phyloP scores from a whole-genome alignment of 257 asterid species.

The Nicotiana tabacum region DNA sequence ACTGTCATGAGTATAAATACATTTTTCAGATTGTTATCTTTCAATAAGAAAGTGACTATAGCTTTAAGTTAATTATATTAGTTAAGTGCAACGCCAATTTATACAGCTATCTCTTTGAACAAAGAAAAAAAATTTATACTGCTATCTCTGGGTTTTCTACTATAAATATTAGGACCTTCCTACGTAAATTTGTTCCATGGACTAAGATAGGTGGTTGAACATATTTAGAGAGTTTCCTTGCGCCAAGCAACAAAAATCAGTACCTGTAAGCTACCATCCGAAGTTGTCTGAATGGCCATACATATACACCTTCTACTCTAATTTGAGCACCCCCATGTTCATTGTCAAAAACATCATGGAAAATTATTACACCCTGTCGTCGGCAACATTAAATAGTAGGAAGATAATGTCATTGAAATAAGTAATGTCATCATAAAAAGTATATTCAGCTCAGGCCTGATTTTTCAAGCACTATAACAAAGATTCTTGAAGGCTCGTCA shows the following conservation, averaged over 20 bases:
- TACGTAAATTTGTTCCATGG: neutral
- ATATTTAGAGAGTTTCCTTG: neutral
- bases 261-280: constrained; percentile 95
- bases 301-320: constrained; percentile 91
- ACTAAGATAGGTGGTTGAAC: neutral
- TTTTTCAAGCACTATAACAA: neutral
- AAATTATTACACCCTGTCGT: constrained; percentile 75
- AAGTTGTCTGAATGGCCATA: constrained; percentile 99
- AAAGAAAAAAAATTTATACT: too few species aligned
- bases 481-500: neutral
- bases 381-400: neutral
- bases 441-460: neutral
- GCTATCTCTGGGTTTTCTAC: neutral
- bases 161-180: neutral
- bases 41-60: neutral
- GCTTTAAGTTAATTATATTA: neutral
- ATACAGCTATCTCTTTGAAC: neutral
- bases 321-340: constrained; percentile 85
- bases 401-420: constrained; percentile 18
- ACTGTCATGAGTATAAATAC: neutral
- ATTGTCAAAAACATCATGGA: constrained; percentile 85
- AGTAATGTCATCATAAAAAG: constrained; percentile 11
- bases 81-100: neutral
- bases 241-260: neutral
- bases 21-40: neutral